Conservation (phyloP, 306 rosid species). For the Nissolia schottii region DNA sequence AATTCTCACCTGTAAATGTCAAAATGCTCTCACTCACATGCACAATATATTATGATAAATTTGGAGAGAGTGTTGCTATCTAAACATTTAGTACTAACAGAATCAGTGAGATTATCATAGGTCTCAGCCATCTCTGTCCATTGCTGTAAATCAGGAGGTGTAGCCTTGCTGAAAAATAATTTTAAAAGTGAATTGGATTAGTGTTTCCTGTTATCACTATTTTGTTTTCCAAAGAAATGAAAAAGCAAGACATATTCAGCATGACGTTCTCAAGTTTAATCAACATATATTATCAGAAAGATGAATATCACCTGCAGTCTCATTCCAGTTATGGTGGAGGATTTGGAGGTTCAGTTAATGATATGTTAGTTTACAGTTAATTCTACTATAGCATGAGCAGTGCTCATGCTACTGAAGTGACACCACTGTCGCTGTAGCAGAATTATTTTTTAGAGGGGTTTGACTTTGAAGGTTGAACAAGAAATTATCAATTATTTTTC, state of each 20-base stretch:
- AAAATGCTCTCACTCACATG: conserved; percentile 11
- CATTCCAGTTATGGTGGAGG: background rate
- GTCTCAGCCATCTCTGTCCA: conserved; percentile 97
- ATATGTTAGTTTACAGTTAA: background rate
- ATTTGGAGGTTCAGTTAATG: background rate
- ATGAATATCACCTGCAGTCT: background rate
- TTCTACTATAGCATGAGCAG: background rate
- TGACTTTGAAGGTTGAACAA: background rate
- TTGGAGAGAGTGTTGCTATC: conserved; percentile 13
- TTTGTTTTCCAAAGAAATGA: background rate
- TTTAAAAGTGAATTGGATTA: conserved; percentile 13
- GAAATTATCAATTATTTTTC: background rate
- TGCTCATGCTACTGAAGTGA: background rate
- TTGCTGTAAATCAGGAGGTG: conserved; percentile 70
- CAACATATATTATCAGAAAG: conserved; percentile 15
- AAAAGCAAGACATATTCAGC: conserved; percentile 14
- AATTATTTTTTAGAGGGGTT: background rate
- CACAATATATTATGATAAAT: conserved; percentile 10
- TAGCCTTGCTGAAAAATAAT: conserved; percentile 54
- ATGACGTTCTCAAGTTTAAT: conserved; percentile 9
- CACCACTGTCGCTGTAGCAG: background rate
- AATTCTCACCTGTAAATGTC: conserved; percentile 70
- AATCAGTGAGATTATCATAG: conserved; percentile 71
- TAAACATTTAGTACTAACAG: conserved; percentile 53
- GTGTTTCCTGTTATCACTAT: background rate